Evolutionary conservation across 208 protist species (phyloP), one percentile per base, ranked within the genome.

Genomic region (Leishmania lainsoni): DNA sequence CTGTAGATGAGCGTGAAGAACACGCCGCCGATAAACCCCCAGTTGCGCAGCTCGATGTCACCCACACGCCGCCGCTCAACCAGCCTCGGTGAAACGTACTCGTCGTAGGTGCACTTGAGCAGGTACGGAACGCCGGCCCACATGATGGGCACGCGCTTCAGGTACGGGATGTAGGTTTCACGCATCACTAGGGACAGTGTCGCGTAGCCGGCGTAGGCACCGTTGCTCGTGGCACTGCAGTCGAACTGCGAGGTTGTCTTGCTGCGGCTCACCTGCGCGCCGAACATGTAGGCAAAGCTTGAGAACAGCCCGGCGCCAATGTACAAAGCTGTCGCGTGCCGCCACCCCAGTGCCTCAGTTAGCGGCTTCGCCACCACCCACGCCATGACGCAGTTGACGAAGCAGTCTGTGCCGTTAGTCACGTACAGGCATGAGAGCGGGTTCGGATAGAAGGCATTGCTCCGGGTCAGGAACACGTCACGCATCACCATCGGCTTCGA

Each of bases 221-320:
- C 94, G 81, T 96, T 97, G 73, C 89, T 94, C 20, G 91, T 95
- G 49, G 82, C 87, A 16, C 82, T 83, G 71, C 89, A 94, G 79
- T 95, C 92, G 73, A 89, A 94, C 52, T 74, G 56, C 20, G 89
- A 91, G 54, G 87, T 92, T 12, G 75, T 76, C 77, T 94, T 94
- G 0, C 76, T 83, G 29, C 58, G 77, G 73, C 85, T 93, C 51
- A 92, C 54, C 75, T 96, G 92, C 35, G 78, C 77, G 12, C 82
- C 80, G 69, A 97, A 96, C 16, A 96, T 20, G 73, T 96, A 97
- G 35, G 92, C 90, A 79, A 96, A 97, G 76, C 94, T 96, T 74
- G 89, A 92, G 59, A 95, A 90, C 63, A 94, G 86, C 32, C 94
- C 94, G 51, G 89, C 80, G 32, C 91, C 90, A 80, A 93, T 49